Percentiles rank a stretch among this genome's conserved stretches.
Conservation (phyloP, 2,329 filamentous ascomycete species). For the Colletotrichum gigasporum region DNA sequence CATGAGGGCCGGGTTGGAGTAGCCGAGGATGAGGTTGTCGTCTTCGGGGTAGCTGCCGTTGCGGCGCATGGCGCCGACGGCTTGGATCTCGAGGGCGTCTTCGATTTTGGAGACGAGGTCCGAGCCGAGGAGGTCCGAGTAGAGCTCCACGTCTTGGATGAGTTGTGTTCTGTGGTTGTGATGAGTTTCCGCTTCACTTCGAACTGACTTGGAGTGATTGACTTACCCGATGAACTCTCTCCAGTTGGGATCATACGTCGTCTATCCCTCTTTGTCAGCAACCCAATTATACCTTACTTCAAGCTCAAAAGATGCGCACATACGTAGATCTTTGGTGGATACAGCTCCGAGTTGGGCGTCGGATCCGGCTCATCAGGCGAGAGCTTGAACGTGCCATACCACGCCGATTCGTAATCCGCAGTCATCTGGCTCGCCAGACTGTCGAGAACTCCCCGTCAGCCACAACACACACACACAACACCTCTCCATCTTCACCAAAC, state of each 20-base stretch:
- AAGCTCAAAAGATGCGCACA: not conserved
- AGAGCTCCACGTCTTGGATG: constrained; percentile 47
- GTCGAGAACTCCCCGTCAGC: not conserved
- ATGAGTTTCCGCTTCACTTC: not conserved
- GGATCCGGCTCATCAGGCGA: constrained; percentile 51
- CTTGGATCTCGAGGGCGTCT: constrained; percentile 45
- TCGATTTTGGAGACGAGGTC: constrained; percentile 46
- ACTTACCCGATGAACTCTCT: constrained; percentile 46
- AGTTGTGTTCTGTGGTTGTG: constrained; percentile 39
- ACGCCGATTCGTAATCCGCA: constrained; percentile 47
- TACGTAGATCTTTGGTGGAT: constrained; percentile 45
- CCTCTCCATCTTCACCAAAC: too few relatives aligned
- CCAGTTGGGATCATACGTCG: constrained; percentile 46
- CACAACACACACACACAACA: not conserved
- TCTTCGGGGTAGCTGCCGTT: constrained; percentile 48
- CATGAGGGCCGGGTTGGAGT: constrained; percentile 54
- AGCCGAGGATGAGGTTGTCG: constrained; percentile 50
- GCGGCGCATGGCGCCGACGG: constrained; percentile 49
- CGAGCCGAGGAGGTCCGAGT: constrained; percentile 40
- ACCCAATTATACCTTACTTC: not conserved
- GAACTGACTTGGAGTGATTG: not conserved
- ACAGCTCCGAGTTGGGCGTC: constrained; percentile 43
- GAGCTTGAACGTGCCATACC: constrained; percentile 52
- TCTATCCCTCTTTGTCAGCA: not conserved
- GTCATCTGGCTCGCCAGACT: constrained; percentile 46